Base-by-base conservation (phyloP, 1,284 basidiomycete genomes). In the Xerocomus nothofagi region DNA sequence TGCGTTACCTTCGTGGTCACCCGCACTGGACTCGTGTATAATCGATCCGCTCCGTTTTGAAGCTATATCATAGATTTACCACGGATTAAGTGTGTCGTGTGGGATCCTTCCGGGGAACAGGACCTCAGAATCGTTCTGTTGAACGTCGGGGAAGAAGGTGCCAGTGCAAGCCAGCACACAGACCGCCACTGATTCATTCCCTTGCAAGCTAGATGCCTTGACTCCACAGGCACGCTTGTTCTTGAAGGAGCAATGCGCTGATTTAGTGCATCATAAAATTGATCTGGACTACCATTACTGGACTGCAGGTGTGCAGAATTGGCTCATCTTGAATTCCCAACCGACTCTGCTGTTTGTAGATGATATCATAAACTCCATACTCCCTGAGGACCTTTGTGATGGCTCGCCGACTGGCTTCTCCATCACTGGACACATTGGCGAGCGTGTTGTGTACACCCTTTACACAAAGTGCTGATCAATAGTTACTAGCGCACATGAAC, bases 331-430 rank as follows among this genome's bases (percentile, higher is more conserved):
- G 15, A 3, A 26, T 42, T 31, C 33, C 20, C 17, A 17, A 44
- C 29, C 7, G 4, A 60, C 49, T 40, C 26, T 50, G 37, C 4
- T 36, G 10, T 36, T 18, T 51, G n/a, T 46, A 93, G 93, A 91
- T 62, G 88, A 96, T 41, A 86, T 97, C 39, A 71, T 98, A 8
- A 78, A 86, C 47, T 76, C 87, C 6, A 77, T 93, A 39, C 75
- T 98, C 12, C 94, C 94, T 0, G 77, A 85, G 52, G 76, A 84
- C 17, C 74, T 94, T 2, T 75, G 81, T 18, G 84, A 88, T 41
- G 88, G 87, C 34, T 83, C 91, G 2, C 96, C 96, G 0, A 83
- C 84, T 1, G 89, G 92, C 0, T 99, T 94, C 71, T 88, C 96
- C 10, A 80, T 83, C 49, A 90, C 86, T 1, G 96, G 97, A 0